phyloP scores from a whole-genome alignment of 2,329 filamentous ascomycete species.

The Cucurbitaria berberidis region DNA sequence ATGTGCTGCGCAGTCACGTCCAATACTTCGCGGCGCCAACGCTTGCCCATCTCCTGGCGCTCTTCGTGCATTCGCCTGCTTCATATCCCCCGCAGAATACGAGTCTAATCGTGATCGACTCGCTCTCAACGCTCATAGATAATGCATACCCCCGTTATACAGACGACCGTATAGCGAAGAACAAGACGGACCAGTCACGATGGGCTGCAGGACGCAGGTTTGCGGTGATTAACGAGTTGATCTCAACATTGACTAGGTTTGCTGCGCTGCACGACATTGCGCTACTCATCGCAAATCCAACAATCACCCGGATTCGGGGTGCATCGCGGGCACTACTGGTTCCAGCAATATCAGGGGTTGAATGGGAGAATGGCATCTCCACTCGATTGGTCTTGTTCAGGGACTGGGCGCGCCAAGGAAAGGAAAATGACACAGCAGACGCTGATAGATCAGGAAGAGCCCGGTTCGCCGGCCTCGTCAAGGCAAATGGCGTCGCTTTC shows the following conservation, averaged over 20 bases:
- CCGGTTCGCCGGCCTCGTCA: slow-evolving; percentile 54
- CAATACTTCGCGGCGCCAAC: slow-evolving; percentile 68
- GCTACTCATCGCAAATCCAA: slow-evolving; percentile 78
- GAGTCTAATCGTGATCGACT: slow-evolving; percentile 77
- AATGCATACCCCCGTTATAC: slow-evolving; percentile 72
- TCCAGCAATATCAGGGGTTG: slow-evolving; percentile 74
- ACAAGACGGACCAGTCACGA: slow-evolving; percentile 52
- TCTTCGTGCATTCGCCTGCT: slow-evolving; percentile 71
- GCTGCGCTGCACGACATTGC: slow-evolving; percentile 76
- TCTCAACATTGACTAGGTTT: slow-evolving; percentile 68
- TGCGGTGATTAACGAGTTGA: slow-evolving; percentile 71
- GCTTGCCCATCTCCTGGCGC: slow-evolving; percentile 71
- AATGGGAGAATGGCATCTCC: slow-evolving; percentile 81
- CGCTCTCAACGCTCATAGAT: slow-evolving; percentile 76
- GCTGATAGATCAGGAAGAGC: slow-evolving; percentile 40
- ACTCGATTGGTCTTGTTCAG: slow-evolving; percentile 79
- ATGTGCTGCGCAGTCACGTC: slow-evolving; percentile 58
- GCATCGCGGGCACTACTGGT: slow-evolving; percentile 71
- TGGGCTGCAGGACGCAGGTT: slow-evolving; percentile 59
- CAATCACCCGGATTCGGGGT: slow-evolving; percentile 77
- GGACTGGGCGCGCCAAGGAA: slow-evolving; percentile 61
- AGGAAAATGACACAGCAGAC: slow-evolving; percentile 31
- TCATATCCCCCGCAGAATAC: slow-evolving; percentile 68
- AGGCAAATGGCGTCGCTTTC: slow-evolving; percentile 50
- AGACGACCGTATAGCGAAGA: slow-evolving; percentile 53